Evolutionary conservation across 2,329 filamentous ascomycete species (phyloP).

Genomic region (Nigrospora oryzae): DNA sequence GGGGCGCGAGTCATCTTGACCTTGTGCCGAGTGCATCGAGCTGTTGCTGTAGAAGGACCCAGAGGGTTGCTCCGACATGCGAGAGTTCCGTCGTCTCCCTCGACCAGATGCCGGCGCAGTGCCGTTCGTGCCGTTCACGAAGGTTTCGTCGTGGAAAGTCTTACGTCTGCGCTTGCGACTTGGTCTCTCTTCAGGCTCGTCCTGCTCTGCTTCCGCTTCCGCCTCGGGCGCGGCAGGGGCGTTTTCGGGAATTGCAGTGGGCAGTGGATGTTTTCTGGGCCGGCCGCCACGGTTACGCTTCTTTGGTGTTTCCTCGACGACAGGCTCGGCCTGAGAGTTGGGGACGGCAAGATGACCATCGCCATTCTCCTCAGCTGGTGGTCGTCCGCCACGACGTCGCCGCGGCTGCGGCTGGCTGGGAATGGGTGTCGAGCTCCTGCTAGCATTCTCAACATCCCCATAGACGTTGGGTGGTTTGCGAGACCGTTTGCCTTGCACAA

Average conservation of each 20-base stretch:
- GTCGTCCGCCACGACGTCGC: slow-evolving; percentile 14
- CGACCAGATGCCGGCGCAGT: background rate
- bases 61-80: slow-evolving; percentile 27
- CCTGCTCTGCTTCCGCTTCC: slow-evolving; percentile 2
- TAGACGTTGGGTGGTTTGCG: slow-evolving; percentile 42
- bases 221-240: slow-evolving; percentile 4
- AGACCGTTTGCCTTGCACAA: slow-evolving; percentile 43
- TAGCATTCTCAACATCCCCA: slow-evolving; percentile 40
- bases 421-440: slow-evolving; percentile 42
- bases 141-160: slow-evolving; percentile 4
- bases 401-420: slow-evolving; percentile 15
- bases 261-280: slow-evolving; percentile 17
- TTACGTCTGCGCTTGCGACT: slow-evolving; percentile 8
- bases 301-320: slow-evolving; percentile 14
- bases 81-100: slow-evolving; percentile 8
- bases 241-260: slow-evolving; percentile 11
- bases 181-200: slow-evolving; percentile 3
- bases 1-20: slow-evolving; percentile 39
- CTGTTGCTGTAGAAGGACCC: slow-evolving; percentile 29
- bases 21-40: slow-evolving; percentile 21
- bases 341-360: slow-evolving; percentile 3
- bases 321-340: slow-evolving; percentile 5
- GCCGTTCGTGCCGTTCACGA: background rate
- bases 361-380: slow-evolving; percentile 13
- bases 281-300: slow-evolving; percentile 21